A percentile compares a stretch with the other conserved stretches of the same genome.
Conservation (phyloP, 2,329 filamentous ascomycete genomes). For the Decorospora gaudefroyi region DNA sequence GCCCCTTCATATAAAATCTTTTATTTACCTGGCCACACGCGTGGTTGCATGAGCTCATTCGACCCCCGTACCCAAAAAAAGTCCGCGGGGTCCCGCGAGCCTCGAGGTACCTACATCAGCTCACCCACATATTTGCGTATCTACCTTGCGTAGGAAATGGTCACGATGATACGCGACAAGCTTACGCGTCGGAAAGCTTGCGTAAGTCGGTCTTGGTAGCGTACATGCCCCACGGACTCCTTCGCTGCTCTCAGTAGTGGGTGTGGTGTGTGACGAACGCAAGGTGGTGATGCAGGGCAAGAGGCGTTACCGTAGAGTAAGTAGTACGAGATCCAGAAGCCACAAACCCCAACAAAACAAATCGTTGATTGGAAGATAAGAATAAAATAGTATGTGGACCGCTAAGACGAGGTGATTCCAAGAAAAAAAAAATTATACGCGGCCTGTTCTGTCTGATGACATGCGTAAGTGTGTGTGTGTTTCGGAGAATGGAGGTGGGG, state of each 20-base stretch:
- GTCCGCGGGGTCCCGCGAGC: too few relatives aligned
- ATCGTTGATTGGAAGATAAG: too few relatives aligned
- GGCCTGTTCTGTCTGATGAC: neutral
- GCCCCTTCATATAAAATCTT: too few relatives aligned
- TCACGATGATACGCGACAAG: conserved; percentile 7
- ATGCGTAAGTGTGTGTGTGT: neutral
- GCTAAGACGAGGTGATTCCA: neutral
- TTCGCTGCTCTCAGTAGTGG: too few relatives aligned
- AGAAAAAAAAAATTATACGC: neutral
- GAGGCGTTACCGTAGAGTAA: conserved; percentile 10
- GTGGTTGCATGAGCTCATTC: too few relatives aligned
- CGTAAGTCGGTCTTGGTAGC: conserved; percentile 9
- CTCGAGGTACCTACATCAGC: neutral
- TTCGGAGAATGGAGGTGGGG: conserved; percentile 29
- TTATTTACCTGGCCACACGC: too few relatives aligned
- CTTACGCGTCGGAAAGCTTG: conserved; percentile 22
- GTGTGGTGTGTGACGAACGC: too few relatives aligned
- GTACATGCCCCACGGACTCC: neutral
- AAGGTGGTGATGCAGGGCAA: conserved; percentile 15
- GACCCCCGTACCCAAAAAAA: too few relatives aligned
- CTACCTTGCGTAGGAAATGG: neutral
- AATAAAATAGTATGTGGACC: neutral
- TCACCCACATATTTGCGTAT: too few relatives aligned
- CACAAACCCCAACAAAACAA: conserved; percentile 1
- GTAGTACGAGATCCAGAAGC: conserved; percentile 1